Base-by-base conservation (phyloP, 257 asterid species). In the Solanum raphanifolium region DNA sequence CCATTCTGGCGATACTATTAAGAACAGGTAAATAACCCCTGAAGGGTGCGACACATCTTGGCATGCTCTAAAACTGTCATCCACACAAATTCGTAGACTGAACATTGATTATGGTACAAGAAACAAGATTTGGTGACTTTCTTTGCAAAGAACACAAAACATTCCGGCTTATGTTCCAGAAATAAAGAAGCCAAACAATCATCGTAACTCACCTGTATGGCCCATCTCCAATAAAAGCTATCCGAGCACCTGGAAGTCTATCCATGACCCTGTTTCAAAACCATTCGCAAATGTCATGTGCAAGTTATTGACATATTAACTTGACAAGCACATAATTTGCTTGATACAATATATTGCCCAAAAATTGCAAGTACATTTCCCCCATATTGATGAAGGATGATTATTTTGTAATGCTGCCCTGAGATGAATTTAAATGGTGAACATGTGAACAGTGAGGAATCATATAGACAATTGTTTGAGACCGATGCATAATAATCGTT, bases 191-290 rank as follows among this genome's bases (percentile, higher is more conserved):
- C 39, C 23, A 85, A 78, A 89, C 41, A 27, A 65, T 62, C 85
- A 69, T 68, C 60, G 62, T 21, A 83, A 25, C 93, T 92, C 85
- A 96, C 99, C 98, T 94, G 95, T 94, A 94, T 7, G 99, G 99
- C 48, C 98, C 99, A 35, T 96, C 99, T 62, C 99, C 98, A 41
- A 95, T 87, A 88, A 96, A 95, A 43, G 99, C 98, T 69, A 96
- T 94, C 18, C 98, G 93, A 76, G 95, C 98, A 79, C 93, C 97
- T 27, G 98, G 99, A 85, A 96, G 93, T 87, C 90, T 87, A 89
- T 95, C 98, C 98, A 96, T 96, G 76, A 96, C 95, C 90, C 98
- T 97, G 98, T 91, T 91, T 76, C 92, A 89, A 88, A 89, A 10
- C 20, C 86, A 82, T 48, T 82, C 18, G 55, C 69, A 31, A 46